Percentiles rank a stretch among this genome's conserved stretches.
Conservation (phyloP, 257 asterid genomes). For the Solanum medicagineum region DNA sequence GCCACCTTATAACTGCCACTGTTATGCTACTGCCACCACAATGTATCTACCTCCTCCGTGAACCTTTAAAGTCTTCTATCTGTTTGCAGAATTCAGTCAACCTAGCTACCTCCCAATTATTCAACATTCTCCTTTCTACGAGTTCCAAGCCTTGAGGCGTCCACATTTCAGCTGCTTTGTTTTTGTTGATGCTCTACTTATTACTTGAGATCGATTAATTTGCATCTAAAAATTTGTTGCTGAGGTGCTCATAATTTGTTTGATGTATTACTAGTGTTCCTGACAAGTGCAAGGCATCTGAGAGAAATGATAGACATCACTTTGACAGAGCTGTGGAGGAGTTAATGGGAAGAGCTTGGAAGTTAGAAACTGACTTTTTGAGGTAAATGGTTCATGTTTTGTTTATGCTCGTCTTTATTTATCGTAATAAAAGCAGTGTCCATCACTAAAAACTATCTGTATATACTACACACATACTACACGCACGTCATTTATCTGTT, state of each 20-base stretch:
- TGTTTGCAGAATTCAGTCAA: neutral
- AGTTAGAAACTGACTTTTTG: conserved; percentile 48
- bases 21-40: neutral
- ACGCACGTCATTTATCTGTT: neutral
- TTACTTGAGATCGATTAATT: neutral
- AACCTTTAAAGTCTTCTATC: neutral
- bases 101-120: neutral
- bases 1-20: neutral
- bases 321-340: conserved; percentile 24
- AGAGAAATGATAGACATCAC: conserved; percentile 18
- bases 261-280: conserved; percentile 17
- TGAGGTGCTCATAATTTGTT: neutral
- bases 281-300: conserved; percentile 16
- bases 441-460: neutral
- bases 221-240: neutral
- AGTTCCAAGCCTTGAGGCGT: neutral
- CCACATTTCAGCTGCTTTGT: neutral
- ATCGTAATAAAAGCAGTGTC: neutral
- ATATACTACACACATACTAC: neutral
- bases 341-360: conserved; percentile 38
- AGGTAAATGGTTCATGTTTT: conserved; percentile 32
- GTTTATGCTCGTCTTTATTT: neutral
- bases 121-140: neutral
- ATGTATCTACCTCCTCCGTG: neutral
- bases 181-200: neutral